Base-by-base conservation (phyloP, 495 filamentous ascomycete genomes). In the Hypoxylon lenormandii region DNA sequence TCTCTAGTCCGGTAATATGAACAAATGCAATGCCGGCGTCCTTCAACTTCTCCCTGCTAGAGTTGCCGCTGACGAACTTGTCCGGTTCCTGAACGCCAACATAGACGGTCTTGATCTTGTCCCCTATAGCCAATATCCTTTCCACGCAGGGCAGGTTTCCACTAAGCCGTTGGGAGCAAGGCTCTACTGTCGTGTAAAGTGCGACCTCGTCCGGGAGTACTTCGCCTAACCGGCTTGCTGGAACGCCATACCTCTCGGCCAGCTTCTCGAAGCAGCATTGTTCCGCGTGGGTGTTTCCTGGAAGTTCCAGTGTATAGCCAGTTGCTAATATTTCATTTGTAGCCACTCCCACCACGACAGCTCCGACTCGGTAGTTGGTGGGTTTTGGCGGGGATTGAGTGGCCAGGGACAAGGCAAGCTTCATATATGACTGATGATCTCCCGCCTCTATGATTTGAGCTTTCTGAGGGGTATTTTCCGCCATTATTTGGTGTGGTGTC, bases 131-230 rank as follows among this genome's bases (percentile, higher is more conserved):
- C 53, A 93, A 76, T 54, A 98, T 94, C 56, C 94, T 83, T 66
- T 96, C 87, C 10, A 91, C 90, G 72, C 95, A 98, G 0, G 92
- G 87, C 36, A 84, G 66, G 75, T 97, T 95, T 2, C 93, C 94
- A 43, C 89, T 93, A 26, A 95, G 77, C 48, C 95, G 82, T 65
- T 90, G 85, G 40, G 85, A 90, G 77, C 95, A 98, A 0, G 95
- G 95, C 79, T 98, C 95, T 82, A 98, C 91, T 0, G 93, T 97
- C 0, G 96, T 97, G 76, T 97, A 98, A 28, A 98, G 81, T 10
- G 88, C 84, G 3, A 90, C 81, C 19, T 77, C 73, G 13, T 75
- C 59, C 0, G 88, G 86, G 0, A 95, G 81, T 0, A 85, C 82
- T 11, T 84, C 76, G 13, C 70, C 77, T 11, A 93, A 80, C 11